Evolutionary conservation across 108 stramenopile species (phyloP).

Genomic region (Epithemia pelagica): DNA sequence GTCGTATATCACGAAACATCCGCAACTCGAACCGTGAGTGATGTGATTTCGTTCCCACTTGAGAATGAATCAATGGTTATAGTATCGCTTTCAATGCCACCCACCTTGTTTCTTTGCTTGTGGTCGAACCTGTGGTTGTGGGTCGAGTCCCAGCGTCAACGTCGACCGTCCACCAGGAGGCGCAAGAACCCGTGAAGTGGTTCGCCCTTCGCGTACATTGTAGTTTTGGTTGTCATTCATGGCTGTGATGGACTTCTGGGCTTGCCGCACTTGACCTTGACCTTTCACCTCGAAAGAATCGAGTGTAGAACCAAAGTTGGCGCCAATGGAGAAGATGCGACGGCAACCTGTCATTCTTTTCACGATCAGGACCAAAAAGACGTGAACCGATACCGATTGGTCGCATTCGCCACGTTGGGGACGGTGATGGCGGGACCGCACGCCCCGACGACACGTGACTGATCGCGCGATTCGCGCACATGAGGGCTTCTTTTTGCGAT

Average conservation of each 20-base stretch:
- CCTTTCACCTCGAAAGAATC: neutral
- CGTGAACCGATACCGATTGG: no score
- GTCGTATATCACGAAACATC: no score
- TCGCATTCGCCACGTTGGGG: no score
- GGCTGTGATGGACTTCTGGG: constrained; percentile 1
- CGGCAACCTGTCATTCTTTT: neutral
- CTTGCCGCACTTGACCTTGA: neutral
- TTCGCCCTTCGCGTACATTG: constrained; percentile 42
- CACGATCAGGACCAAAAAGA: neutral
- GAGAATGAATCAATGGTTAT: no score
- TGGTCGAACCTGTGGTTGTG: no score
- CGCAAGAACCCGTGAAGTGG: constrained; percentile 50
- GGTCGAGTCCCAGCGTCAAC: constrained; percentile 34
- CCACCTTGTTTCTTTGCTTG: no score
- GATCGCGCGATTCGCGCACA: neutral
- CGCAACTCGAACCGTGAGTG: no score
- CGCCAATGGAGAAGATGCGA: no score
- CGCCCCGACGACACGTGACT: neutral
- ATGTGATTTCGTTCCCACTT: no score
- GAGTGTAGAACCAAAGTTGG: neutral
- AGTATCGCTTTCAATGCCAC: no score
- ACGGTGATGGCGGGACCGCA: neutral
- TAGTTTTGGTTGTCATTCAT: constrained; percentile 69
- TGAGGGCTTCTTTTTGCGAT: neutral
- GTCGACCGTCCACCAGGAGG: constrained; percentile 53